Percentiles rank a stretch among this genome's conserved stretches.
These are phyloP conservation scores for Xanthoparmelia taractica DNA, from an alignment of 495 filamentous ascomycete species.

Conservation along the genomic window DNA sequence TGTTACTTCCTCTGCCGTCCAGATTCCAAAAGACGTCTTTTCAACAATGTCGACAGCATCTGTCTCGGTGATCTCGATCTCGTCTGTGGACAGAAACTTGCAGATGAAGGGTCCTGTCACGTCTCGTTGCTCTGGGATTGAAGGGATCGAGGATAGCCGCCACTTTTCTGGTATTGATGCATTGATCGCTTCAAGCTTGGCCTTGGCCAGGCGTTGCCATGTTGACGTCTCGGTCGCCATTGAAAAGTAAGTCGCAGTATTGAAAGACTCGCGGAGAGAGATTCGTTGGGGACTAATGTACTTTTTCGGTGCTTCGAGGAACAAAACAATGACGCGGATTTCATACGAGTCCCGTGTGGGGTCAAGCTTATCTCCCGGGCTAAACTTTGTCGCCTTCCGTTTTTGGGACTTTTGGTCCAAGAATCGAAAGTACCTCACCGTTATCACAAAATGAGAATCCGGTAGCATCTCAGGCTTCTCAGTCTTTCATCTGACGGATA, in stretches of 20 bases:
- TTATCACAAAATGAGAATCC: too few species aligned
- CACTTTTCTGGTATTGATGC: slow-evolving; percentile 52
- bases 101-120: slow-evolving; percentile 55
- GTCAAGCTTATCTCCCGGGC: slow-evolving; percentile 17
- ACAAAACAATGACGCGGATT: slow-evolving; percentile 9
- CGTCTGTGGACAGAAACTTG: slow-evolving; percentile 45
- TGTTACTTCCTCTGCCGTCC: slow-evolving; percentile 45
- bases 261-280: not conserved
- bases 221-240: slow-evolving; percentile 18
- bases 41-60: slow-evolving; percentile 44
- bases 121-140: slow-evolving; percentile 47
- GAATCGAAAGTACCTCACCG: too few species aligned
- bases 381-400: slow-evolving; percentile 11
- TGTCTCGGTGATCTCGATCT: slow-evolving; percentile 51
- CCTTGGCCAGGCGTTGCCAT: slow-evolving; percentile 42
- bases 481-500: slow-evolving; percentile 79
- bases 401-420: not conserved
- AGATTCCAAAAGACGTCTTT: slow-evolving; percentile 39
- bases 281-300: not conserved
- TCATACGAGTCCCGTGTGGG: slow-evolving; percentile 9
- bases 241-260: not conserved
- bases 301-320: not conserved
- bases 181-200: slow-evolving; percentile 47
- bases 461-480: not conserved
- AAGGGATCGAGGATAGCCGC: slow-evolving; percentile 43